Evolutionary conservation across 306 rosid genomes (phyloP).

Genomic region (Prunus persica): DNA sequence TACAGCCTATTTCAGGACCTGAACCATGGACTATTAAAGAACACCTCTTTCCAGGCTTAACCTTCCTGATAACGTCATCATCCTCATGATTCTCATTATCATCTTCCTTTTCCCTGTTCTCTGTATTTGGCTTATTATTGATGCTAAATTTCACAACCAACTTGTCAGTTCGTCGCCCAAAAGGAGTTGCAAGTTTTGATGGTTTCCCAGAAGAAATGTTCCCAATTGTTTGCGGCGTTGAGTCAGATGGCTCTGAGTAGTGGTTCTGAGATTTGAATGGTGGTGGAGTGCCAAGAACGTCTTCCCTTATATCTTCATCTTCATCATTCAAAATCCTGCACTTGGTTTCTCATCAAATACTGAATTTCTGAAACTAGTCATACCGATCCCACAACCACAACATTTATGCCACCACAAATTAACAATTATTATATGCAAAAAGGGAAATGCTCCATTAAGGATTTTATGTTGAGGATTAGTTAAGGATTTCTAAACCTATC

Average conservation of each 20-base stretch:
- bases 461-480: no score
- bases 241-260: constrained; percentile 42
- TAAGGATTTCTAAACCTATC: no score
- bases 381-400: background rate
- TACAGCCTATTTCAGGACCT: constrained; percentile 65
- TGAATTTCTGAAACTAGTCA: background rate
- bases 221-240: constrained; percentile 56
- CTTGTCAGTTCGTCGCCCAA: constrained; percentile 67
- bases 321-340: constrained; percentile 64
- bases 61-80: constrained; percentile 61
- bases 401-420: background rate
- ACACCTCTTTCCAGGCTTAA: constrained; percentile 60
- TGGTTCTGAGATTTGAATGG: constrained; percentile 32
- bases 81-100: constrained; percentile 49
- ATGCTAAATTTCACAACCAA: constrained; percentile 61
- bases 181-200: constrained; percentile 59
- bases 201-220: constrained; percentile 57
- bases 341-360: constrained; percentile 4
- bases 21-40: constrained; percentile 63
- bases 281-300: constrained; percentile 58
- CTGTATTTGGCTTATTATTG: constrained; percentile 38
- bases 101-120: constrained; percentile 37
- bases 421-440: background rate
- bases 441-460: background rate
- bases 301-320: constrained; percentile 48